phyloP scores from a whole-genome alignment of 352 stramenopile species.

The Phytophthora litchii region DNA sequence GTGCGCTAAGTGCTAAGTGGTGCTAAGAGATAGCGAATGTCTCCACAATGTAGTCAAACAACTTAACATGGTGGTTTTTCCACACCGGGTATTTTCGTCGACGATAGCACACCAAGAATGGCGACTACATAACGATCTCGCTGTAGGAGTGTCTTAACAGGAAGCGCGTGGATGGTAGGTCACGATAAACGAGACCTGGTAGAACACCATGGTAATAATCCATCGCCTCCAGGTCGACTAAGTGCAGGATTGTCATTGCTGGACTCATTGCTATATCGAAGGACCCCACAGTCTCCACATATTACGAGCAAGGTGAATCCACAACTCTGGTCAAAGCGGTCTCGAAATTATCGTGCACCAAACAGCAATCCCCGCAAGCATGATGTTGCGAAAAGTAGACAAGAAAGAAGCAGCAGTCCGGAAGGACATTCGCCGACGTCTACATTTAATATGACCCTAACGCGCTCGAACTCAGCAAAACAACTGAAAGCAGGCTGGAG shows the following conservation, averaged over 20 bases:
- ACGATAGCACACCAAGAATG: not conserved
- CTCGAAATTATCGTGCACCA: conserved; percentile 8
- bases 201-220: conserved; percentile 15
- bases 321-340: conserved; percentile 6
- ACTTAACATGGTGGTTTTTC: not conserved
- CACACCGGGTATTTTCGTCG: not conserved
- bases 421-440: conserved; percentile 9
- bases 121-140: not conserved
- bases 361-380: conserved; percentile 9
- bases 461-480: conserved; percentile 17
- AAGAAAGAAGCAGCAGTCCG: conserved; percentile 14
- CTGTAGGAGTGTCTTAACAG: not conserved
- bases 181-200: conserved; percentile 10
- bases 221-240: conserved; percentile 10
- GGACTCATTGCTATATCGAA: conserved; percentile 21
- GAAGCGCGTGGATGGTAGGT: conserved; percentile 15
- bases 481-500: conserved; percentile 13
- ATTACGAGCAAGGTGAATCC: conserved; percentile 21
- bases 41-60: not conserved
- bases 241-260: conserved; percentile 19
- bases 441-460: not conserved
- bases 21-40: not conserved
- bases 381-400: conserved; percentile 7
- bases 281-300: conserved; percentile 3
- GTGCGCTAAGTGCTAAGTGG: not conserved